A percentile compares a stretch with the other conserved stretches of the same genome.
Evolutionary conservation across 495 filamentous ascomycete genomes (phyloP).

Genomic region (Diplogelasinospora grovesii): DNA sequence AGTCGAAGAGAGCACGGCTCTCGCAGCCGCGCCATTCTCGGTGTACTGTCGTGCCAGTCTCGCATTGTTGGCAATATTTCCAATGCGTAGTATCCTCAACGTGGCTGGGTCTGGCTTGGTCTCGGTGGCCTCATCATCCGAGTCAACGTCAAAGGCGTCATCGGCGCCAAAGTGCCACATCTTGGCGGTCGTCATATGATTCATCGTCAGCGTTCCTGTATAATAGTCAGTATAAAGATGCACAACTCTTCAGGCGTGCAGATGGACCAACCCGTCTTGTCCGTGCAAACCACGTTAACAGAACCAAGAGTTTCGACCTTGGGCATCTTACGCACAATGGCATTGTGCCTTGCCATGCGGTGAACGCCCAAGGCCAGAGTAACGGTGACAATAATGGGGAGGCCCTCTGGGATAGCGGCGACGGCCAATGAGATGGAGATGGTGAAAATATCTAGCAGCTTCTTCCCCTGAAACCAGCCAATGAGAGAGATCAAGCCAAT

Average conservation of each 20-base stretch:
- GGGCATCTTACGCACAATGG: slow-evolving; percentile 90
- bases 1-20: slow-evolving; percentile 72
- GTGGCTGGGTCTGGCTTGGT: slow-evolving; percentile 63
- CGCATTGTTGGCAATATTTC: slow-evolving; percentile 95
- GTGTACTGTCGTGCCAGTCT: slow-evolving; percentile 55
- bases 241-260: neutral
- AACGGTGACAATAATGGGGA: slow-evolving; percentile 97
- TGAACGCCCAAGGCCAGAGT: slow-evolving; percentile 91
- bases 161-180: slow-evolving; percentile 84
- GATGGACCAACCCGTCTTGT: slow-evolving; percentile 69
- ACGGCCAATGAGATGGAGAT: slow-evolving; percentile 96
- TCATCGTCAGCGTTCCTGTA: slow-evolving; percentile 81
- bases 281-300: slow-evolving; percentile 96
- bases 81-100: slow-evolving; percentile 73
- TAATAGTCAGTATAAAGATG: neutral
- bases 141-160: slow-evolving; percentile 65
- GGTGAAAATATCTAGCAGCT: slow-evolving; percentile 90
- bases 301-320: slow-evolving; percentile 97
- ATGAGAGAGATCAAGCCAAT: slow-evolving; percentile 88
- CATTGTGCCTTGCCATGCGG: slow-evolving; percentile 87
- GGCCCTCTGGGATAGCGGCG: slow-evolving; percentile 91
- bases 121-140: slow-evolving; percentile 55
- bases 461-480: slow-evolving; percentile 81
- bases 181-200: slow-evolving; percentile 97
- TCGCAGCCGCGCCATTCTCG: slow-evolving; percentile 60